Base-by-base conservation (phyloP, 345 rosid genomes). In the Turritis glabra region DNA sequence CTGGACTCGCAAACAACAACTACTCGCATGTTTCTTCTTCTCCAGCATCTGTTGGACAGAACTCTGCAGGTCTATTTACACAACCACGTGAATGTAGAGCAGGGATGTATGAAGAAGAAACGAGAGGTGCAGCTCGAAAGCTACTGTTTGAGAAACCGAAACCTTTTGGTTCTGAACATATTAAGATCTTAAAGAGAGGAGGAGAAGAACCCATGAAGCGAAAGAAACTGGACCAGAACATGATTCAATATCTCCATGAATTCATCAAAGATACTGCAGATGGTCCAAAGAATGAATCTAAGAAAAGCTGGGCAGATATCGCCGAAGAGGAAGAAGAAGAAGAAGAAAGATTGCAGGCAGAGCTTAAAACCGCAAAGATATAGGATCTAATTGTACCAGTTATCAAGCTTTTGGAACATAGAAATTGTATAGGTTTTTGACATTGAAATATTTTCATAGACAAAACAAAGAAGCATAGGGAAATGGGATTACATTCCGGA, bases 241-340 rank as follows among this genome's bases (percentile, higher is more conserved):
- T 78, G 81, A 78, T 78, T 66, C 81, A 66, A 18, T 41, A 21
- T 4, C 77, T 78, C 35, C 81, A 59, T 66, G 77, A 78, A 11
- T 78, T 22, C 51, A 52, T 78, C 55, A 72, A 27, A 1, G 77
- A 78, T 65, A 11, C 53, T 64, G 25, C 59, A 61, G 66, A 70
- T 40, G 57, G 55, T 69, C 5, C 33, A 54, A 21, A 26, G 32
- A 55, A 44, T 38, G 53, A 41, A 38, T 64, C 58, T 37, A 82
- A 80, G 73, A 89, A 84, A 81, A 90, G 90, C 55, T 90, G 96
- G 98, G 98, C 92, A 12, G 98, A 89, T 64, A 84, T 88, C 13
- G 95, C 70, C 4, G 96, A 88, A 78, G 97, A 90, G 71, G 92
- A 88, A 53, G 94, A 87, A 46, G 53, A 72, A 44, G 60, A 79